Conservation (phyloP, 768 basidiomycete genomes). For the Lyophyllum atratum region DNA sequence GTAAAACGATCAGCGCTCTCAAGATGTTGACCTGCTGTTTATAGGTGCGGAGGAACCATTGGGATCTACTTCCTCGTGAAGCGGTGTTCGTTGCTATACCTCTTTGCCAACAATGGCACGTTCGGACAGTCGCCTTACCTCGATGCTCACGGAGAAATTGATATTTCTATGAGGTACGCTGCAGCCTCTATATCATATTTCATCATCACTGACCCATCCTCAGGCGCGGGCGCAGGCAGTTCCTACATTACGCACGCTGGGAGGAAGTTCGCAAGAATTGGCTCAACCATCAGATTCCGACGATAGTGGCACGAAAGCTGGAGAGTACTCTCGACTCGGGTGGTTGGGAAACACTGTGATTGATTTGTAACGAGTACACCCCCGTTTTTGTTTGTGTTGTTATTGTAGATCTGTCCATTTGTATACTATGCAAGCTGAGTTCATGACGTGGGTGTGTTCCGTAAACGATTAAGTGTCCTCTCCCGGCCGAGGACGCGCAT, state of each 20-base stretch:
- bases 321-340: constrained; percentile 87
- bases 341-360: constrained; percentile 88
- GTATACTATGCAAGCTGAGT: background rate
- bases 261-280: constrained; percentile 91
- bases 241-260: constrained; percentile 80
- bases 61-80: constrained; percentile 93
- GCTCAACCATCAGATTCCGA: constrained; percentile 90
- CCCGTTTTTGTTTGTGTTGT: background rate
- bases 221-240: constrained; percentile 89
- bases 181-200: background rate
- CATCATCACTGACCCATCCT: background rate
- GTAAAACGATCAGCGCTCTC: background rate
- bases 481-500: constrained; percentile 45
- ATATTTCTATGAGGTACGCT: constrained; percentile 84
- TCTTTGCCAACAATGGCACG: constrained; percentile 88
- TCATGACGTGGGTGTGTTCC: background rate
- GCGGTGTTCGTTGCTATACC: constrained; percentile 85
- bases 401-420: background rate
- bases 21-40: background rate
- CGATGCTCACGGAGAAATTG: constrained; percentile 92
- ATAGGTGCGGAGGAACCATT: constrained; percentile 85
- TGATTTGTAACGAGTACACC: background rate
- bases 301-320: constrained; percentile 83
- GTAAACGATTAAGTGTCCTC: constrained; percentile 39
- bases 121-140: constrained; percentile 90